Conservation (phyloP, 2,329 filamentous ascomycete species). For the Cylindrodendrum hubeiense region DNA sequence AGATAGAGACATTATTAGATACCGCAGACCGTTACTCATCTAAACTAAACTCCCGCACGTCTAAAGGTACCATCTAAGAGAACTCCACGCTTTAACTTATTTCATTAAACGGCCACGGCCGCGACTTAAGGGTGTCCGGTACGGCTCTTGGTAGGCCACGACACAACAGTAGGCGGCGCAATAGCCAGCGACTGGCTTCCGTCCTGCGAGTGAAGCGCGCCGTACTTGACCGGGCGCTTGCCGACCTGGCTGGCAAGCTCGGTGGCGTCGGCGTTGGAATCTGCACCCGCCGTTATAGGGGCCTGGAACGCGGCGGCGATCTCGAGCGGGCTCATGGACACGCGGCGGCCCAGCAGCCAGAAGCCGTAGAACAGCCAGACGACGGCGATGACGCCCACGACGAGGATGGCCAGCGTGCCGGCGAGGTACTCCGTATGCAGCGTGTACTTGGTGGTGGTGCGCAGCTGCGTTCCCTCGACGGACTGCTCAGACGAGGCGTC, state of each 20-base stretch:
- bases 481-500: constrained; percentile 1
- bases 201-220: background rate
- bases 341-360: constrained; percentile 11
- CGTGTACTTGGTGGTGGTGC: constrained; percentile 5
- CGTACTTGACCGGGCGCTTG: constrained; percentile 1
- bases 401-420: background rate
- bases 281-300: background rate
- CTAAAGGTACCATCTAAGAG: too few relatives aligned
- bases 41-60: too few relatives aligned
- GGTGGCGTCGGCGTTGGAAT: constrained; percentile 8
- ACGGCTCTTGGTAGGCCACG: background rate
- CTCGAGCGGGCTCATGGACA: constrained; percentile 19
- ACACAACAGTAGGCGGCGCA: background rate
- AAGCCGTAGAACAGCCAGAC: constrained; percentile 13
- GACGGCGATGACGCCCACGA: background rate
- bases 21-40: too few relatives aligned
- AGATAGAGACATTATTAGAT: too few relatives aligned
- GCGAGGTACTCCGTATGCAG: constrained; percentile 3
- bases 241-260: constrained; percentile 23
- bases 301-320: constrained; percentile 18
- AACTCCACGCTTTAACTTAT: too few relatives aligned
- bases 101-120: too few relatives aligned
- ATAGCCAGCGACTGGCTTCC: background rate
- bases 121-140: background rate
- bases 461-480: constrained; percentile 4